Percentiles rank a stretch among this genome's conserved stretches.
Evolutionary conservation across 2,329 filamentous ascomycete genomes (phyloP).

Genomic region (Geosmithia putterillii): DNA sequence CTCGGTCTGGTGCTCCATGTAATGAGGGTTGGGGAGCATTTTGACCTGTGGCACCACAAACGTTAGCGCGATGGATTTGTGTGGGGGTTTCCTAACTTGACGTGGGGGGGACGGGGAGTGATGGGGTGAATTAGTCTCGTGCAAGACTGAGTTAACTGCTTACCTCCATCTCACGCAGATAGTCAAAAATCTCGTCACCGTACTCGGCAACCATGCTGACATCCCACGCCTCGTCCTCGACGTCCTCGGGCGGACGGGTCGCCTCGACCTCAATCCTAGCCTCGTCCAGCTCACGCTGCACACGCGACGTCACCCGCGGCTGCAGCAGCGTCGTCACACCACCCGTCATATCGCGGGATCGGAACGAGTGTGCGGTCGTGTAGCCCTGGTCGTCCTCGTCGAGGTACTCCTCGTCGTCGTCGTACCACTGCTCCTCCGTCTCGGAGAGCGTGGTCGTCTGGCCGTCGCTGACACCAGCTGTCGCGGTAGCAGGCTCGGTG

Average conservation of each 20-base stretch:
- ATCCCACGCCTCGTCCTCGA: constrained; percentile 84
- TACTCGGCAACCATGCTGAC: constrained; percentile 98
- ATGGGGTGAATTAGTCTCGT: constrained; percentile 4
- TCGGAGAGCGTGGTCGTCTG: constrained; percentile 19
- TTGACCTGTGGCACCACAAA: constrained; percentile 36
- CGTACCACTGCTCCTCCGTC: constrained; percentile 64
- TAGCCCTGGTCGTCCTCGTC: constrained; percentile 55
- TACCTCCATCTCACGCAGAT: constrained; percentile 85
- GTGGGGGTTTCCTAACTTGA: background rate
- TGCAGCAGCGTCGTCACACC: constrained; percentile 49
- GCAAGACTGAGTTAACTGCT: constrained; percentile 10
- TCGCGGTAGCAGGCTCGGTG: constrained; percentile 15
- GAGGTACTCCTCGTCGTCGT: constrained; percentile 61
- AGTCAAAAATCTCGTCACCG: constrained; percentile 86
- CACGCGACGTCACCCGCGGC: constrained; percentile 57
- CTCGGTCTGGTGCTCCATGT: constrained; percentile 96
- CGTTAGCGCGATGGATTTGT: background rate
- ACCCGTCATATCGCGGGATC: constrained; percentile 51
- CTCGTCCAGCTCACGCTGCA: constrained; percentile 59
- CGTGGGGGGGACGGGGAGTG: constrained; percentile 3
- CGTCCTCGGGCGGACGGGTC: constrained; percentile 56
- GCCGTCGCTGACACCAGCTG: constrained; percentile 10
- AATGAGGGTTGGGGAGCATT: constrained; percentile 79
- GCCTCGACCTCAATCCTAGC: constrained; percentile 57
- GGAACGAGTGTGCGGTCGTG: constrained; percentile 63